phyloP scores from a whole-genome alignment of 2,329 filamentous ascomycete species.

The Emergomyces orientalis region DNA sequence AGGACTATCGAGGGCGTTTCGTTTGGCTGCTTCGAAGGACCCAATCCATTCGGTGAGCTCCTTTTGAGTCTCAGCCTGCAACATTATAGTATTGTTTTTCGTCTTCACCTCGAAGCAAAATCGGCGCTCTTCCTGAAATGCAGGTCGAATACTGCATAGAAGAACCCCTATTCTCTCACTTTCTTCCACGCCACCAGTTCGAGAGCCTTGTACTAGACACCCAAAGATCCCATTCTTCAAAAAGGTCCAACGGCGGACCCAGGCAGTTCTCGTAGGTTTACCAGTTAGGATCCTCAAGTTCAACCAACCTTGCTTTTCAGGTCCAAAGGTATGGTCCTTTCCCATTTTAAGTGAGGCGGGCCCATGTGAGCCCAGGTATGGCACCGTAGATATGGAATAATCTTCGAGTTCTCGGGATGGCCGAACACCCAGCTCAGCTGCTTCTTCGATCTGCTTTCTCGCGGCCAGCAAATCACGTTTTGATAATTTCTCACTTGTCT shows the following conservation, averaged over 20 bases:
- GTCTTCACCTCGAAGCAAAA: slow-evolving; percentile 99
- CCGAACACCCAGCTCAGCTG: slow-evolving; percentile 58
- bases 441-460: slow-evolving; percentile 72
- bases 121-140: slow-evolving; percentile 81
- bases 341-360: slow-evolving; percentile 54
- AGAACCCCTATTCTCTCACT: slow-evolving; percentile 93
- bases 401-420: slow-evolving; percentile 89
- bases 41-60: slow-evolving; percentile 94
- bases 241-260: slow-evolving; percentile 91
- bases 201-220: slow-evolving; percentile 73
- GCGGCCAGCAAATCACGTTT: slow-evolving; percentile 70
- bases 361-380: slow-evolving; percentile 64
- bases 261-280: slow-evolving; percentile 81
- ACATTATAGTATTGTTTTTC: slow-evolving; percentile 77
- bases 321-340: slow-evolving; percentile 35
- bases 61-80: slow-evolving; percentile 85
- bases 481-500: slow-evolving; percentile 74
- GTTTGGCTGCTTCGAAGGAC: slow-evolving; percentile 88
- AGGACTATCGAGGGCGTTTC: slow-evolving; percentile 73
- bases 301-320: slow-evolving; percentile 91
- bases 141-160: slow-evolving; percentile 84
- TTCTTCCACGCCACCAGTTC: slow-evolving; percentile 78
- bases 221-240: slow-evolving; percentile 93
- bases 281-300: slow-evolving; percentile 72
- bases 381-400: slow-evolving; percentile 82